Evolutionary conservation across 2,329 filamentous ascomycete genomes (phyloP), one percentile per base, ranked within the genome.

Genomic region (Domatiomyces catenatus): DNA sequence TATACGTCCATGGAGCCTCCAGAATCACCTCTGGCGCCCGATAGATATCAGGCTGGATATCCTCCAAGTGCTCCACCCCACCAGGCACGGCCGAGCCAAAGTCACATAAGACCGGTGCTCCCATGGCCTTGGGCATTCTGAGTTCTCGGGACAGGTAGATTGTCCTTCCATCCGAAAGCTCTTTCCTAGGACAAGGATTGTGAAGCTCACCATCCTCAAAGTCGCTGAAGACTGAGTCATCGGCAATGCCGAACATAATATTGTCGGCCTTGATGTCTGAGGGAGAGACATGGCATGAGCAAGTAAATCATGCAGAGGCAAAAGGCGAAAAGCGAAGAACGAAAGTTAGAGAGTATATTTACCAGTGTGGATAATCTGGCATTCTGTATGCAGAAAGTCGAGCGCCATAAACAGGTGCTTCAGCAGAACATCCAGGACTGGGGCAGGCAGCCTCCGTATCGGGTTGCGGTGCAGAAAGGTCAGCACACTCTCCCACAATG

Each of bases 211-310:
- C 50, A 22, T 71, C 51, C 55, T 69, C 67, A 28, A 73, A 69
- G 2, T 64, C 55, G 18, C 7, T 58, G 45, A 71, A 69, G 8
- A 71, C 63, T 0, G 66, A 66, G 45, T 71, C 62, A 48, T 72
- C 67, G 0, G 49, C 42, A 42, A 71, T 67, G 5, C 63, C 63
- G 28, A 72, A 63, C 64, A 74, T 69, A 39, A 75, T 69, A 46
- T 74, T 74, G 51, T 71, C 67, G 2, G 68, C 66, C 53, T 70
- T 72, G 26, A 75, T 70, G 56, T 69, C 67, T 69, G 45, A 49
- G 45, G 48, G 39, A 32, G 47, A 8, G 3, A 1, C n/a, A n/a
- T n/a, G n/a, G n/a, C n/a, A 5, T 24, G 20, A 50, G 42, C 47
- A 58, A 54, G 54, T 52, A 51, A 32, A 52, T 36, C 48, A 48